Percentiles rank a stretch among this genome's conserved stretches.
Evolutionary conservation across 495 filamentous ascomycete species (phyloP).

Genomic region (Podospora pseudoanserina): DNA sequence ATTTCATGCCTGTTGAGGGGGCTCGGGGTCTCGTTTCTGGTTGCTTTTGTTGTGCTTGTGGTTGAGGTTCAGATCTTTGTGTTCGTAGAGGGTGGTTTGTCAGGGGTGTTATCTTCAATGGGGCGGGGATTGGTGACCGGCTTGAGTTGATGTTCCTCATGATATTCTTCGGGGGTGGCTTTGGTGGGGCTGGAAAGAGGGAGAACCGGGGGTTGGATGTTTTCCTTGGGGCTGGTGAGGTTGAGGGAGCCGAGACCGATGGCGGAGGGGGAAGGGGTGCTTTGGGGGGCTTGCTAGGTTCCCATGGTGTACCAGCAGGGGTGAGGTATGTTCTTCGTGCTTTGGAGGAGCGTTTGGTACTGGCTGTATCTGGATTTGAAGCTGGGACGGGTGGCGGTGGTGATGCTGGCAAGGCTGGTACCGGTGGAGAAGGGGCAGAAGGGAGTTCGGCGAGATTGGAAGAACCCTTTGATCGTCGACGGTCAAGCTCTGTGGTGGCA

Average conservation of each 20-base stretch:
- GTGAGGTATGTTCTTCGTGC: conserved; percentile 15
- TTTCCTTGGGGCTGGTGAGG: neutral
- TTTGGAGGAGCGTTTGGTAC: neutral
- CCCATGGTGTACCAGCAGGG: conserved; percentile 20
- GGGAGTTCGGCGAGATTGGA: conserved; percentile 14
- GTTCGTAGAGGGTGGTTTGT: neutral
- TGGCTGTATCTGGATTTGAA: neutral
- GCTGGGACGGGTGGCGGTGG: conserved; percentile 8
- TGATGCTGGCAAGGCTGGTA: neutral
- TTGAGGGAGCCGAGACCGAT: neutral
- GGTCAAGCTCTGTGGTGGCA: neutral
- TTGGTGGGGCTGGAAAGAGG: conserved; percentile 5
- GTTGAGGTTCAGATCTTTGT: neutral
- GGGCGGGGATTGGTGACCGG: neutral
- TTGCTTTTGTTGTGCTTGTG: neutral
- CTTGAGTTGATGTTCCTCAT: conserved; percentile 2
- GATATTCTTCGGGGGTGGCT: neutral
- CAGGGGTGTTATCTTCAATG: neutral
- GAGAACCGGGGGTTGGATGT: conserved; percentile 2
- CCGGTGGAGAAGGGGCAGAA: neutral
- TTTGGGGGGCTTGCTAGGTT: neutral
- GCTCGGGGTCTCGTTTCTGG: neutral
- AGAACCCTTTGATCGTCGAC: neutral
- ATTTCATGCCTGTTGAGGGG: neutral
- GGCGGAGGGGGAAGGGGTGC: neutral